Base-by-base conservation (phyloP, 1,284 basidiomycete genomes). In the Prillingera fragicola region DNA sequence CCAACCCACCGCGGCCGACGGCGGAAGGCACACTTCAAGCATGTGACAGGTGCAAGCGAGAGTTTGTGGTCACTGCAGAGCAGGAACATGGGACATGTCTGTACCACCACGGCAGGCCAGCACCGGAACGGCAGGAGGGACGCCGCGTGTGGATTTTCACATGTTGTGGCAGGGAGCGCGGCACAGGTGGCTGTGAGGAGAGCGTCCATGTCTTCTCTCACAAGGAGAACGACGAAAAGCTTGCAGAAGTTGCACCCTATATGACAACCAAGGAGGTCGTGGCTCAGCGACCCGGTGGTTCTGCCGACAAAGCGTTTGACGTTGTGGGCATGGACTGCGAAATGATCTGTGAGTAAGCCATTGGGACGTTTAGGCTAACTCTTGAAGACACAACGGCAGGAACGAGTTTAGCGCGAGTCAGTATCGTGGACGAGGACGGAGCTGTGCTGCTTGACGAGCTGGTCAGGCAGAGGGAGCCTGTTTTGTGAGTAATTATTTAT, bases 261-360 rank as follows among this genome's bases (percentile, higher is more conserved):
- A 81, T 83, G 24, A 65, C 70, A 60, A 52, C 64, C 74, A 78
- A 29, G 71, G 67, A 36, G 48, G 39, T 52, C 27, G 55, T 51
- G 47, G 44, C 49, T 39, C 43, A 52, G 12, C 26, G 33, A 9
- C 36, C 34, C 13, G 22, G 12, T 8, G 21, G 24, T 31, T 35
- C 23, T 10, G 33, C 19, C 36, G 37, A 36, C 41, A 43, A 45
- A 1, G 72, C 77, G 3, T 68, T 86, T 24, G 85, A 87, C 41
- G 78, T 90, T 2, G 86, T 83, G 6, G 86, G 85, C 0, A 72
- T 94, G 39, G 90, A 94, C 67, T 92, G 75, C 63, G 91, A 96
- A 67, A 89, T 95, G 85, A 78, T 92, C 21, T 90, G 71, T 71
- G 50, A 66, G n/a, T n/a, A n/a, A n/a, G n/a, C n/a, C n/a, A n/a